Evolutionary conservation across 2,329 filamentous ascomycete genomes (phyloP), one percentile per base, ranked within the genome.

Genomic region (Phialophora macrospora): DNA sequence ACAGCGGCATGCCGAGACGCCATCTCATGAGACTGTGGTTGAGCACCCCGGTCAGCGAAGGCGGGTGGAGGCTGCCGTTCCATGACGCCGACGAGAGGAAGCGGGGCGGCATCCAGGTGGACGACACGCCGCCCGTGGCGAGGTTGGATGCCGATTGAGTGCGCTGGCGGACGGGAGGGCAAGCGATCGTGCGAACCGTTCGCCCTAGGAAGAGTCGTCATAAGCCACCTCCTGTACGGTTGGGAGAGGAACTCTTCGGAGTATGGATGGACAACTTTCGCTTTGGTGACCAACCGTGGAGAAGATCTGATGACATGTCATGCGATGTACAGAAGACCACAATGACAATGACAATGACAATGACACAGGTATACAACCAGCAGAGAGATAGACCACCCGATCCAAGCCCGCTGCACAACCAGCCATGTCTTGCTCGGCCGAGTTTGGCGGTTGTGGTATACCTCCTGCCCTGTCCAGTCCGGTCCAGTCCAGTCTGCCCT

Each of bases 21-120:
- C 92, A 96, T 74, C 79, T 96, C 28, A 90, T 96, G 83, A 83
- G 93, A 54, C 79, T 96, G 70, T 97, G 93, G 93, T 80, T 97
- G 62, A 88, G 90, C 11, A 92, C 90, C 2, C 92, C 92, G 0
- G 90, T 94, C 79, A 82, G 78, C 24, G 92, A 96, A 77, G 93
- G 92, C 2, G 93, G 93, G 0, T 96, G 92, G 92, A 87, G 85
- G 59, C 77, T 96, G 77, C 92, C 92, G 0, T 94, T 93, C 79
- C 88, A 87, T 72, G 93, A 96, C 77, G 90, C 86, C 63, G 81
- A 85, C 63, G 90, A 95, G 83, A 91, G 91, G 85, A 96, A 96
- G 85, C 84, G 93, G 20, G 92, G 92, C 7, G 93, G 92, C 0
- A 91, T 96, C 70, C 93, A 96, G 80, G 92, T 97, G 2, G 86